Percentiles rank a stretch among this genome's conserved stretches.
phyloP scores from a whole-genome alignment of 1,284 basidiomycete species.

The Sanghuangporus baumii region DNA sequence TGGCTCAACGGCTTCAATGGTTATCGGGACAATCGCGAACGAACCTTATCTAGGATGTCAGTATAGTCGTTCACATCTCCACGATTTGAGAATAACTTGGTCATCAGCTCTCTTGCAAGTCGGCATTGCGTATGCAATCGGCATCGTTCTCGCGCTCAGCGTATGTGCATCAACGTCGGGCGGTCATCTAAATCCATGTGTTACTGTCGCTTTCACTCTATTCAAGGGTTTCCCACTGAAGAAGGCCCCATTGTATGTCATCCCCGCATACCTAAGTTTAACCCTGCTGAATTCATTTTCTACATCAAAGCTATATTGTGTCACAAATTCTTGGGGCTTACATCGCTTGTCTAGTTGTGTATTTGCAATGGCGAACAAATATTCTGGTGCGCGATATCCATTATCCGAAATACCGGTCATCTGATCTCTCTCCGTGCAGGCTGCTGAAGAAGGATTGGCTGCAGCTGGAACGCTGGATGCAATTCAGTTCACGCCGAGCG shows the following conservation, averaged over 20 bases:
- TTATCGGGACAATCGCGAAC: constrained; percentile 44
- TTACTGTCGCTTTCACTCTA: constrained; percentile 50
- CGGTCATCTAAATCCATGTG: constrained; percentile 59
- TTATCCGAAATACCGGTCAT: neutral
- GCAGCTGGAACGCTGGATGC: constrained; percentile 36
- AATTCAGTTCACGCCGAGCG: constrained; percentile 51
- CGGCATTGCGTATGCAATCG: constrained; percentile 58
- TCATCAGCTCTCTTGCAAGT: constrained; percentile 51
- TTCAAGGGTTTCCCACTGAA: constrained; percentile 49
- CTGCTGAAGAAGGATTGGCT: constrained; percentile 37
- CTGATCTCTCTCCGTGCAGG: neutral
- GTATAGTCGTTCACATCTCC: constrained; percentile 22
- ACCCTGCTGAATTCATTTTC: neutral
- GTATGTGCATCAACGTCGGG: constrained; percentile 51
- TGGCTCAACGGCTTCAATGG: constrained; percentile 51
- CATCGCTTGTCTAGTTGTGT: constrained; percentile 52
- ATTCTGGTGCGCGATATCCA: constrained; percentile 31
- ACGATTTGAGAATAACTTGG: neutral
- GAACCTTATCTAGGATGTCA: constrained; percentile 44
- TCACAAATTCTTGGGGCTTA: constrained; percentile 61
- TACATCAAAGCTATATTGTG: constrained; percentile 45
- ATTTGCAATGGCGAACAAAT: constrained; percentile 54
- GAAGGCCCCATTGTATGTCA: constrained; percentile 45
- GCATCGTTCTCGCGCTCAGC: constrained; percentile 54
- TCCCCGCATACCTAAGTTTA: neutral